Conservation (phyloP, 2,329 filamentous ascomycete species). For the Trichophyton mentagrophytes region DNA sequence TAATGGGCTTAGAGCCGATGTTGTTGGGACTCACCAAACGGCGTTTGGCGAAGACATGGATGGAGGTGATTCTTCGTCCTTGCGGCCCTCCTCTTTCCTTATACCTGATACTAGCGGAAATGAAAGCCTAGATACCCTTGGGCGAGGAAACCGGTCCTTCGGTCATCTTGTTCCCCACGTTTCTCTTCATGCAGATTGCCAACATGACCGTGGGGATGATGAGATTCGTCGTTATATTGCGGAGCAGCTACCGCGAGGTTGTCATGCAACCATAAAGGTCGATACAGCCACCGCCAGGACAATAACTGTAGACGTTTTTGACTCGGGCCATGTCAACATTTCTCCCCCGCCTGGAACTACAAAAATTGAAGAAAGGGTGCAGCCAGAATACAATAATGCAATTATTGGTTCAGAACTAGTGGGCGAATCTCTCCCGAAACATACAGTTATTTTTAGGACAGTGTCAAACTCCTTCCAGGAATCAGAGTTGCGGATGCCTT, state of each 20-base stretch:
- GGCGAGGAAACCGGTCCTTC: constrained; percentile 20
- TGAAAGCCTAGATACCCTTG: constrained; percentile 28
- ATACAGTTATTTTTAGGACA: constrained; percentile 36
- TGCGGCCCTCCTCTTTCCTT: constrained; percentile 43
- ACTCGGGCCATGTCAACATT: constrained; percentile 31
- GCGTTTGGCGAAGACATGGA: constrained; percentile 27
- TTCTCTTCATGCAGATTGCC: constrained; percentile 24
- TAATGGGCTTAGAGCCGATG: constrained; percentile 34
- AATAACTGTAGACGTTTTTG: constrained; percentile 36
- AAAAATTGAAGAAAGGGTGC: constrained; percentile 33
- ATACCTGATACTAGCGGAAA: constrained; percentile 25
- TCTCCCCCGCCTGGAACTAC: constrained; percentile 34
- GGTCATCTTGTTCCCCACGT: constrained; percentile 17
- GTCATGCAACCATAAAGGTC: constrained; percentile 31
- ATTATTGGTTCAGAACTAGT: not conserved
- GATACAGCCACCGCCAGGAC: constrained; percentile 34
- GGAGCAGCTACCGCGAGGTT: constrained; percentile 31
- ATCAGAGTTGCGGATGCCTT: constrained; percentile 21
- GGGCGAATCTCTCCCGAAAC: constrained; percentile 22
- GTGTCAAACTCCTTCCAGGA: constrained; percentile 31
- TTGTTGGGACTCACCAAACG: constrained; percentile 31
- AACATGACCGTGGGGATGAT: constrained; percentile 32
- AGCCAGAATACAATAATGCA: constrained; percentile 29
- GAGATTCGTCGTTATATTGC: constrained; percentile 38
- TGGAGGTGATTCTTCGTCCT: constrained; percentile 34